Evolutionary conservation across 345 rosid genomes (phyloP), one percentile per base, ranked within the genome.

Genomic region (Populus davidiana): DNA sequence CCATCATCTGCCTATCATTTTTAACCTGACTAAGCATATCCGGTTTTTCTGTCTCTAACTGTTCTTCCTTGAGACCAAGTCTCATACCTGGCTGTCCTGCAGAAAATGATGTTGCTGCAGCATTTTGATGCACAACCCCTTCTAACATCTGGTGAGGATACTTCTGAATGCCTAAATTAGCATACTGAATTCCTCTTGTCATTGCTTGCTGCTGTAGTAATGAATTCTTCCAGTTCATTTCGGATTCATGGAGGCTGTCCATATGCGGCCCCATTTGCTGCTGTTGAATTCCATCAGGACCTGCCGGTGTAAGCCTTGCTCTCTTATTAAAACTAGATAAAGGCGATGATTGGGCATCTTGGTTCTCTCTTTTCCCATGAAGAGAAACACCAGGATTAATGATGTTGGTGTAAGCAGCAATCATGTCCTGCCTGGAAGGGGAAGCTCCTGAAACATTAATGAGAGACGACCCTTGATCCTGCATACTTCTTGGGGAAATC

Each of bases 321-420:
- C 95, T 89, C 89, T 94, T 93, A 83, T 74, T 96, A 38, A 76
- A 70, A 78, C 82, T 79, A 71, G 99, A 83, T 78, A 90, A 66
- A 23, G 96, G 90, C 47, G 92, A 87, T 80, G 86, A 62, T 83
- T 84, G 90, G 27, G 87, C 91, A 73, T 91, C 98, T 80, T 86
- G 93, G 83, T 68, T 90, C 74, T 92, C 98, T 74, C 94, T 90
- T 77, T 89, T 96, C 59, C 89, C 91, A 75, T 82, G 88, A 80
- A 88, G 79, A 36, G 91, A 84, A 79, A 91, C 29, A 79, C 82
- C 77, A 31, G 90, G 69, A 84, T 86, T 90, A 70, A 87, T 75
- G 83, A 73, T 83, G 79, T 90, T 91, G 31, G 80, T 65, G 85
- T 89, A 90, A 29, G 97, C 56, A 72, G 89, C 78, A 82, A 87